Conservation (phyloP, 2,329 filamentous ascomycete genomes). For the Beauveria sp. region DNA sequence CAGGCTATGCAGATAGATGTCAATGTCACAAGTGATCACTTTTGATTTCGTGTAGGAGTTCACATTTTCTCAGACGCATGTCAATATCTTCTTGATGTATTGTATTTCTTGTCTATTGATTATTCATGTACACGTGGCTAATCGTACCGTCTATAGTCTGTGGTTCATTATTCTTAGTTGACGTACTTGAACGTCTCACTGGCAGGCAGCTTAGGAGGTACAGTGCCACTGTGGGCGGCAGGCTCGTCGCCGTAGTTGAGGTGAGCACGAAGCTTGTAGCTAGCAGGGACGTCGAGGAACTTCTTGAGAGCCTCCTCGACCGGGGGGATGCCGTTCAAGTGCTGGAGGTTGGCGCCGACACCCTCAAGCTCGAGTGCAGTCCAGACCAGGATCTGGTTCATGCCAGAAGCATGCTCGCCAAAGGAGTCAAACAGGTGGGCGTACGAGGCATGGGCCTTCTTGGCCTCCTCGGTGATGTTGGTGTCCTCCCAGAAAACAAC, state of each 20-base stretch:
- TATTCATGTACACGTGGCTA: neutral
- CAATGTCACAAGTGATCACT: no score
- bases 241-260: constrained; percentile 70
- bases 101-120: neutral
- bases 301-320: constrained; percentile 10
- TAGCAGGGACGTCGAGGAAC: constrained; percentile 58
- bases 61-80: neutral
- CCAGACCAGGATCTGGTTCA: constrained; percentile 74
- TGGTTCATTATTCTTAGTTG: neutral
- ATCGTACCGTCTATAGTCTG: neutral
- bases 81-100: neutral
- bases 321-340: constrained; percentile 77
- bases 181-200: constrained; percentile 44
- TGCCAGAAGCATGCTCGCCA: constrained; percentile 70
- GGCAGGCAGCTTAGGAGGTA: constrained; percentile 45
- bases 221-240: constrained; percentile 54
- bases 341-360: constrained; percentile 82
- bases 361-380: constrained; percentile 76
- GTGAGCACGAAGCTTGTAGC: constrained; percentile 76
- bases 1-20: neutral
- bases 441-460: constrained; percentile 64
- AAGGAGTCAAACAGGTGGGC: constrained; percentile 73
- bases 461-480: constrained; percentile 54
- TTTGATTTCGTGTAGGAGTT: no score
- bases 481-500: constrained; percentile 86